Base-by-base conservation (phyloP, 2,329 filamentous ascomycete genomes). In the Arachnomyces sp. region DNA sequence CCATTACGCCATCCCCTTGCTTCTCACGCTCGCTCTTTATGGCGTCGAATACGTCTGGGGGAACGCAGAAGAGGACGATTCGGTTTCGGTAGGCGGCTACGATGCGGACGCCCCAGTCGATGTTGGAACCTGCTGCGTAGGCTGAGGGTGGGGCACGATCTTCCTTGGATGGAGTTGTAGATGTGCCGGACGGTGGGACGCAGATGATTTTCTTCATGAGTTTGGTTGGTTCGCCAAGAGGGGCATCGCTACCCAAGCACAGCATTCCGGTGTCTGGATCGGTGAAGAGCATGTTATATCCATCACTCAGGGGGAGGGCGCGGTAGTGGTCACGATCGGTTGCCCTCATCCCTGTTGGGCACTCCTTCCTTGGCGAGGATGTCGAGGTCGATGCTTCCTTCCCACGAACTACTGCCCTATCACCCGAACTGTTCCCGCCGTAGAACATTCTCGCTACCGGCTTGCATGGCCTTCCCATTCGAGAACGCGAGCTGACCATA, bases 241-340 rank as follows among this genome's bases (percentile, higher is more conserved):
- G 75, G 1, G 75, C 72, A 61, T 83, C 77, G 34, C 69, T 76
- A 3, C 80, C 80, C 12, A 85, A 60, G 44, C 73, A 80, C 5
- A 84, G 66, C 7, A 68, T 57, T 7, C 69, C 72, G 1, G 68
- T 74, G 8, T 59, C 57, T 3, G 79, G 78, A 52, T 84, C 78
- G 5, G 76, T 77, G 54, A 82, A 84, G 4, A 84, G 59, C 28
- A 84, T 66, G 49, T 84, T 78, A 41, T 74, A 64, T 2, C 80
- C 79, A 54, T 84, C 81, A 45, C 76, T 80, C 30, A 84, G 56
- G 3, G 81, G 80, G 9, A 82, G 61, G 2, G 79, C 78, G 34
- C 72, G 73, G 50, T 78, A 82, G 50, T 83, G 77, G 51, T 82
- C 77, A 28, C 70, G 70, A 35, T 63, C 65, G 1, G 62, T 65